Base-by-base conservation (phyloP, 306 rosid genomes). In the Cucumis cinereus region DNA sequence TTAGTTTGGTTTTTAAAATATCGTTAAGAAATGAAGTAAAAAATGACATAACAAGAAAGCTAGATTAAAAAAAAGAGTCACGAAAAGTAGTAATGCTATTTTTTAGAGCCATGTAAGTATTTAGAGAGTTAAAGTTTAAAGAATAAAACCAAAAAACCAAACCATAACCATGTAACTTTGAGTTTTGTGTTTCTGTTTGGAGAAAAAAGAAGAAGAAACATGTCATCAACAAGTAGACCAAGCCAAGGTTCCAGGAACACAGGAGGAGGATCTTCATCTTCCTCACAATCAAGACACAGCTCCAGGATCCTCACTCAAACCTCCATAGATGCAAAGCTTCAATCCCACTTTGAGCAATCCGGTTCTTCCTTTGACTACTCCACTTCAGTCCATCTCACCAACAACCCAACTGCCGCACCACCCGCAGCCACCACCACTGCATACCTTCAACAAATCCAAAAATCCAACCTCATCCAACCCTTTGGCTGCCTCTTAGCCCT, bases 401-500 rank as follows among this genome's bases (percentile, higher is more conserved):
- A 85, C 26, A 55, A 88, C 10, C 78, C 68, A 35, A 83, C 76
- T 12, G 17, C 52, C 52, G 73, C 85, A 79, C 15, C 88, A 81
- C 59, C 83, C 35, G 67, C 89, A 79, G 63, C 92, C 93, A 82
- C 84, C 87, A 80, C 79, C 93, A 85, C 60, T 87, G 92, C 98
- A 60, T 93, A 93, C 81, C 97, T 93, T 71, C 88, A 89, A 57
- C 88, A 87, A 80, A 87, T 93, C 43, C 98, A 93, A 84, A 89
- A 84, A 78, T 93, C 96, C 72, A 91, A 88, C 89, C 77, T 81
- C 76, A 91, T 93, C 83, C 98, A 93, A 79, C 96, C 97, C 53
- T 91, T 91, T 73, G 98, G 98, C 33, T 93, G 97, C 81, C 81
- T 93, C 88, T 71, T 93, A 50, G 98, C 96, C 78, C 71, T 93